Conservation (phyloP, 2,329 filamentous ascomycete genomes). For the Didymella lethalis region DNA sequence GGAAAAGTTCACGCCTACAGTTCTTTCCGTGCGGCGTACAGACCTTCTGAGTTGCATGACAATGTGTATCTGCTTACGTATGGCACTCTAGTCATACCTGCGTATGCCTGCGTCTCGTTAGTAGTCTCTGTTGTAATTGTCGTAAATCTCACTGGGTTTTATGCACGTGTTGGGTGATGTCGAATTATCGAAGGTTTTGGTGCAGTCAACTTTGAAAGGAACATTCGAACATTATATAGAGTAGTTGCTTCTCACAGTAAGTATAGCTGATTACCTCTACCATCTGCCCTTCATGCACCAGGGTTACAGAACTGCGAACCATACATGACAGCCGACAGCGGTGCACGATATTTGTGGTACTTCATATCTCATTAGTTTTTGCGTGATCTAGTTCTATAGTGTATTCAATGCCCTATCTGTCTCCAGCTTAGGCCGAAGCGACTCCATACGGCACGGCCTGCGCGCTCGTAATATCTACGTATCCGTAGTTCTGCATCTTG, state of each 20-base stretch:
- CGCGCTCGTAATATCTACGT: conserved; percentile 54
- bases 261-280: no score
- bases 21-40: no score
- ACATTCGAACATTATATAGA: not conserved
- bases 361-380: not conserved
- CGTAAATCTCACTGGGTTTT: not conserved
- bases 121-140: not conserved
- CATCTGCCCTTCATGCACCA: no score
- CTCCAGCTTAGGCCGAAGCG: conserved; percentile 6
- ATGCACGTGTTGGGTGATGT: not conserved
- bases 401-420: not conserved
- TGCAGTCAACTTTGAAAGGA: not conserved
- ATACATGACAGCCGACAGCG: no score
- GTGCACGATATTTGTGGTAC: not conserved
- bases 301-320: no score
- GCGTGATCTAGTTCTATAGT: not conserved
- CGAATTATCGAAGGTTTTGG: not conserved
- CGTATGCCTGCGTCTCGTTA: no score
- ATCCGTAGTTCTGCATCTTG: conserved; percentile 54
- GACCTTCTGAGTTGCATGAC: no score
- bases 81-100: no score
- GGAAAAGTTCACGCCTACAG: no score
- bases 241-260: no score
- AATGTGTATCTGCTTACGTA: no score
- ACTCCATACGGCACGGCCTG: conserved; percentile 50